phyloP scores from a whole-genome alignment of 139 green algal species.

The Micractinium conductrix region DNA sequence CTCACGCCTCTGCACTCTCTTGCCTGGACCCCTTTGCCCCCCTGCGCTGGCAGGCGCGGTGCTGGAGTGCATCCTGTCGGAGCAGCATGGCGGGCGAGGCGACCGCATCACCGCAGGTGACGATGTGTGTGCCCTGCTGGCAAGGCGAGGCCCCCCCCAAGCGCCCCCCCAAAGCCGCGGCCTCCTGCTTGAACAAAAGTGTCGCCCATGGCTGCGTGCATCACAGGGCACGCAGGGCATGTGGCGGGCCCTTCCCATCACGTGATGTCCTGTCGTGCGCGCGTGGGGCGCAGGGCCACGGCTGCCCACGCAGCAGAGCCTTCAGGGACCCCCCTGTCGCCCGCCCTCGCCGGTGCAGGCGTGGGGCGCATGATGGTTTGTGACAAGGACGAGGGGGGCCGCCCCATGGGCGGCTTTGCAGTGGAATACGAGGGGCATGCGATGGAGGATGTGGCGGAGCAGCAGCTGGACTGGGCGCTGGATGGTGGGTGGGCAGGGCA shows the following conservation, averaged over 20 bases:
- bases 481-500: background rate
- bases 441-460: background rate
- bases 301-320: too few species aligned
- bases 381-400: background rate
- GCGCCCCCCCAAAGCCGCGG: too few species aligned
- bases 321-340: too few species aligned
- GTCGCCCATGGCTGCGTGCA: too few species aligned
- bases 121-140: background rate
- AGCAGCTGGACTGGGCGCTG: background rate
- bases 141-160: too few species aligned
- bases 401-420: conserved; percentile 17
- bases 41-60: conserved; percentile 5
- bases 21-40: background rate
- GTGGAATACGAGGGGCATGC: conserved; percentile 16
- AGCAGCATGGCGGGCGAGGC: conserved; percentile 8
- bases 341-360: too few species aligned
- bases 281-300: background rate
- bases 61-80: conserved; percentile 20
- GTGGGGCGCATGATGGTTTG: conserved; percentile 19
- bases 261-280: too few species aligned
- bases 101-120: conserved; percentile 17
- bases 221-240: too few species aligned
- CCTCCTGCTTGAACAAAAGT: too few species aligned
- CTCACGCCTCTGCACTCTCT: too few species aligned
- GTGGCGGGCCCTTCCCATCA: too few species aligned